Evolutionary conservation across 257 asterid species (phyloP).

Genomic region (Petunia secreta): DNA sequence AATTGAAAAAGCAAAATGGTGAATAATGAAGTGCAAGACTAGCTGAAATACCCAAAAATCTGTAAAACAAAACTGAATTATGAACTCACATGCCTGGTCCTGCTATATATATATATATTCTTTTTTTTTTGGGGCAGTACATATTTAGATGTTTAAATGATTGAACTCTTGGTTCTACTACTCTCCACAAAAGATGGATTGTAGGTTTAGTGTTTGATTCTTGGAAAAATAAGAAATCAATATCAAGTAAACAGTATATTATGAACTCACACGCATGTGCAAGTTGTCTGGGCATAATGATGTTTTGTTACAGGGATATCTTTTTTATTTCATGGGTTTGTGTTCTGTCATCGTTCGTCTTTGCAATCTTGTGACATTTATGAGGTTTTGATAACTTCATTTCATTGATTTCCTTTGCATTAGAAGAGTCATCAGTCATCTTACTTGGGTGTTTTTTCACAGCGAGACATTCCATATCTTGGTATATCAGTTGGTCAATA

Average conservation of each 20-base stretch:
- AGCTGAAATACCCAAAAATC: neutral
- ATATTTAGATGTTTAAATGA: neutral
- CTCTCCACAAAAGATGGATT: neutral
- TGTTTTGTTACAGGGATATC: neutral
- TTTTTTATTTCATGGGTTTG: neutral
- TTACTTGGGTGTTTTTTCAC: neutral
- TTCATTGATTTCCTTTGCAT: neutral
- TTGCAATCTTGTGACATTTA: neutral
- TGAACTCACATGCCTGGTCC: neutral
- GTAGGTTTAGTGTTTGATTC: neutral
- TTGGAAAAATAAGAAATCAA: neutral
- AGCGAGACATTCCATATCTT: neutral
- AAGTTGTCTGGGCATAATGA: neutral
- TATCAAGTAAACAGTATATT: neutral
- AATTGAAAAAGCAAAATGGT: neutral
- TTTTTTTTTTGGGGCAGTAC: neutral
- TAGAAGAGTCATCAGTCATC: conserved; percentile 6
- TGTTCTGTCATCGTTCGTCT: neutral
- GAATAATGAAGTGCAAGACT: neutral
- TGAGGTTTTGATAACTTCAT: neutral
- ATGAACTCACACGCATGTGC: too few relatives aligned
- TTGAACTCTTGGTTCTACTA: neutral
- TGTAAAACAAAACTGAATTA: neutral
- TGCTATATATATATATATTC: neutral
- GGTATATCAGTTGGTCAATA: neutral